These are phyloP conservation scores for Cetradonia linearis DNA, from an alignment of 495 filamentous ascomycete genomes.

Conservation along the genomic window DNA sequence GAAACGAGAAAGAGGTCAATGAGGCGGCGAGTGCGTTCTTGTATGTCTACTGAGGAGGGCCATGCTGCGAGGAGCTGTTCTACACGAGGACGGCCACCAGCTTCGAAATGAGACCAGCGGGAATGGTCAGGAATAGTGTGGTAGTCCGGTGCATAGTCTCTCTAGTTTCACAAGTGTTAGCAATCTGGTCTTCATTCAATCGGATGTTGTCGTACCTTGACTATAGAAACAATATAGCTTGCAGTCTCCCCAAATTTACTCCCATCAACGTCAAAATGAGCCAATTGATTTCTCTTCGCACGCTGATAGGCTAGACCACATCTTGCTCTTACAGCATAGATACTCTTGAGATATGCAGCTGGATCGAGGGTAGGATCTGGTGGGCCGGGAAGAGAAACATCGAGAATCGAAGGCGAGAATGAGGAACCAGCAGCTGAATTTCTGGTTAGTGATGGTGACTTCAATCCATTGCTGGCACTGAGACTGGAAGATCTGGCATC, in stretches of 20 bases:
- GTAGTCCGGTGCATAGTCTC: slow-evolving; percentile 84
- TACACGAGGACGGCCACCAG: slow-evolving; percentile 56
- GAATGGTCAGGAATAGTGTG: slow-evolving; percentile 65
- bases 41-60: slow-evolving; percentile 49
- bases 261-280: slow-evolving; percentile 89
- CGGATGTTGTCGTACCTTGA: slow-evolving; percentile 59
- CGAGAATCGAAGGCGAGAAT: slow-evolving; percentile 38
- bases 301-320: slow-evolving; percentile 61
- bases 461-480: slow-evolving; percentile 40
- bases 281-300: slow-evolving; percentile 67
- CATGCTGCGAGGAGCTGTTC: slow-evolving; percentile 56
- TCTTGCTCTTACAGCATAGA: slow-evolving; percentile 78
- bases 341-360: slow-evolving; percentile 82
- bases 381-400: slow-evolving; percentile 67
- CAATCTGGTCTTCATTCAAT: background rate
- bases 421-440: slow-evolving; percentile 20
- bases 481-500: slow-evolving; percentile 40
- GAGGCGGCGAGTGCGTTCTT: slow-evolving; percentile 53
- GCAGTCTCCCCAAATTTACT: slow-evolving; percentile 78
- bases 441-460: slow-evolving; percentile 36
- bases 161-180: slow-evolving; percentile 39
- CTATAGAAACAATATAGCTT: slow-evolving; percentile 87
- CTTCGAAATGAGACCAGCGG: slow-evolving; percentile 63
- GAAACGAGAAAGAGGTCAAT: slow-evolving; percentile 62
- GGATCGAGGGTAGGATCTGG: slow-evolving; percentile 89